These are phyloP conservation scores for Hortaea sp. DNA, from an alignment of 2,329 filamentous ascomycete species.

Conservation along the genomic window DNA sequence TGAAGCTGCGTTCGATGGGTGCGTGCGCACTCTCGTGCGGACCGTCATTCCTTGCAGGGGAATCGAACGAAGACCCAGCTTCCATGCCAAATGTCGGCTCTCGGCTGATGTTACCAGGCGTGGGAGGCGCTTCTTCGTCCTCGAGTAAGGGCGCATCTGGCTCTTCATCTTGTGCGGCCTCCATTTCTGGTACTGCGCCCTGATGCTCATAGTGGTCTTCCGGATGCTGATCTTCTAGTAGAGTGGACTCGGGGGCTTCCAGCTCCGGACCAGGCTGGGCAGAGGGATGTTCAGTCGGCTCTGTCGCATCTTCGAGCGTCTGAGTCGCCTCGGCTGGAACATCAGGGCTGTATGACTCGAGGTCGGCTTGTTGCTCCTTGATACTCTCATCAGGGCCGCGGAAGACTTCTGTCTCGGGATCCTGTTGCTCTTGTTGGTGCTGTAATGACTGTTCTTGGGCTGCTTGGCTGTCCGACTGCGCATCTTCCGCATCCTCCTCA, in stretches of 20 bases:
- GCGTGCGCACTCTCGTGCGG: slow-evolving; percentile 9
- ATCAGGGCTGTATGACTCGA: slow-evolving; percentile 13
- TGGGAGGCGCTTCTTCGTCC: slow-evolving; percentile 27
- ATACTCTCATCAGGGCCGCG: slow-evolving; percentile 10
- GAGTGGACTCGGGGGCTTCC: not conserved
- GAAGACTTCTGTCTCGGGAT: slow-evolving; percentile 17
- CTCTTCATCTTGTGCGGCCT: slow-evolving; percentile 36
- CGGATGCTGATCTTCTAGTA: slow-evolving; percentile 1
- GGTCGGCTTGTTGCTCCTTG: slow-evolving; percentile 13
- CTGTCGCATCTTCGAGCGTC: not conserved
- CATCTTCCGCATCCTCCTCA: not conserved
- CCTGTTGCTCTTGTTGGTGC: slow-evolving; percentile 2
- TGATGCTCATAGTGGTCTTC: slow-evolving; percentile 38
- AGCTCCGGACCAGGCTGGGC: not conserved
- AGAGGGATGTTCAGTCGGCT: not conserved
- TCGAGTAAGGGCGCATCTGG: slow-evolving; percentile 31
- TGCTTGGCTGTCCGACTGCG: not conserved
- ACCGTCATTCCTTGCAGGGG: slow-evolving; percentile 6
- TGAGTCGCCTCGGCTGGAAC: slow-evolving; percentile 4
- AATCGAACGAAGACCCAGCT: slow-evolving; percentile 7
- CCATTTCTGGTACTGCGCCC: slow-evolving; percentile 34
- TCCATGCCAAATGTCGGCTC: slow-evolving; percentile 3
- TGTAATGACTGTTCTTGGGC: not conserved
- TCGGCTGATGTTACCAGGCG: slow-evolving; percentile 10
- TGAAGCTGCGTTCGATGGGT: slow-evolving; percentile 21